phyloP scores from a whole-genome alignment of 2,329 filamentous ascomycete species.

The Cucurbitaria berberidis region DNA sequence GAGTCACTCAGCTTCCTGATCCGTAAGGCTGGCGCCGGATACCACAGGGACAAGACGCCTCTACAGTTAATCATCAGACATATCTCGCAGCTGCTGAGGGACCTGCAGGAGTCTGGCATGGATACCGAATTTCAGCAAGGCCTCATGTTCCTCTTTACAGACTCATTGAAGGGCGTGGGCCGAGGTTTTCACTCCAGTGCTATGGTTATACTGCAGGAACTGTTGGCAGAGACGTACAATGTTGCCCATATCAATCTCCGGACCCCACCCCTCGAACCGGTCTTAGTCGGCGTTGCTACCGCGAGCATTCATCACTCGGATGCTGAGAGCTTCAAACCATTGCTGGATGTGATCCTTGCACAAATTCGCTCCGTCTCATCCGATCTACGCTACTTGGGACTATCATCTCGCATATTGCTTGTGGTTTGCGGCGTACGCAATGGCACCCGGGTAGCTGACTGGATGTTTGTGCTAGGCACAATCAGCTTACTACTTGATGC shows the following conservation, averaged over 20 bases:
- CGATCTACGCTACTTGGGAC: constrained; percentile 45
- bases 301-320: constrained; percentile 84
- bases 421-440: constrained; percentile 79
- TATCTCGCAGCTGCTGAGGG: constrained; percentile 71
- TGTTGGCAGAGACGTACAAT: constrained; percentile 50
- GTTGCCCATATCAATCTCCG: constrained; percentile 49
- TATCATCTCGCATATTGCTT: constrained; percentile 63
- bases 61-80: constrained; percentile 74
- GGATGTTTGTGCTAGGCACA: constrained; percentile 67
- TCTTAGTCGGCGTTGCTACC: constrained; percentile 77
- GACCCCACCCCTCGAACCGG: constrained; percentile 59
- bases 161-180: constrained; percentile 72
- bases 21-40: constrained; percentile 81
- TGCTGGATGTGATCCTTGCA: constrained; percentile 65
- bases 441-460: constrained; percentile 74
- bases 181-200: constrained; percentile 64
- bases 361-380: constrained; percentile 49
- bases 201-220: constrained; percentile 58
- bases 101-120: constrained; percentile 60
- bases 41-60: constrained; percentile 72
- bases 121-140: constrained; percentile 80
- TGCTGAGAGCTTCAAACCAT: constrained; percentile 71
- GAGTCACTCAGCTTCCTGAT: constrained; percentile 94
- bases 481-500: constrained; percentile 40
- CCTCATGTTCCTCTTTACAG: constrained; percentile 89